Conservation (phyloP, 208 protist genomes). For the Leishmania lainsoni region DNA sequence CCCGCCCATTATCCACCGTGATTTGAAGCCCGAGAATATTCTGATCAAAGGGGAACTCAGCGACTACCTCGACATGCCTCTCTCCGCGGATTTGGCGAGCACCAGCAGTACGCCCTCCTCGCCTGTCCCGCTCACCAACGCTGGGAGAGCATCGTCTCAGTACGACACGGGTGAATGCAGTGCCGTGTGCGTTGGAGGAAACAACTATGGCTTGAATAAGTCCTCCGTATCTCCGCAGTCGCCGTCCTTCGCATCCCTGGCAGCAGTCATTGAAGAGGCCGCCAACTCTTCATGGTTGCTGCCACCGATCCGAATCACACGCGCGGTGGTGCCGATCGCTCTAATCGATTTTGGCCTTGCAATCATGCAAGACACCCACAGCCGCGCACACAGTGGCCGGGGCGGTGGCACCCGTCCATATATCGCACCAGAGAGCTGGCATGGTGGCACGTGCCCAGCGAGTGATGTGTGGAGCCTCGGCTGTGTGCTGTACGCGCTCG, state of each 20-base stretch:
- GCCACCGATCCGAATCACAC: conserved; percentile 37
- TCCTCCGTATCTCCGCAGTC: conserved; percentile 1
- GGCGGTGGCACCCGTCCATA: conserved; percentile 81
- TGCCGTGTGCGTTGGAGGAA: background rate
- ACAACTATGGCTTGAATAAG: background rate
- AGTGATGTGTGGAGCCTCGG: conserved; percentile 87
- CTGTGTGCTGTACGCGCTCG: conserved; percentile 87
- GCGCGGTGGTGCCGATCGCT: conserved; percentile 70
- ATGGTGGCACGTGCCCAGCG: conserved; percentile 58
- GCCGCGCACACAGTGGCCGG: conserved; percentile 18
- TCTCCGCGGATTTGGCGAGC: background rate
- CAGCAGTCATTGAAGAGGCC: background rate
- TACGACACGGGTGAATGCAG: background rate
- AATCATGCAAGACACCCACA: conserved; percentile 45
- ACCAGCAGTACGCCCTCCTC: background rate
- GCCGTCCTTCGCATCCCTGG: conserved; percentile 4
- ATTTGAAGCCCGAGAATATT: conserved; percentile 97
- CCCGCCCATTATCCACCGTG: conserved; percentile 97
- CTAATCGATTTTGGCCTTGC: conserved; percentile 88
- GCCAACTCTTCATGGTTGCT: background rate
- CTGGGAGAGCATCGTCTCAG: background rate
- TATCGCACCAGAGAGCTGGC: conserved; percentile 83
- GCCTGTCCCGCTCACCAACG: background rate
- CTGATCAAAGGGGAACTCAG: conserved; percentile 57
- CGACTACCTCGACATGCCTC: conserved; percentile 23